Evolutionary conservation across 1,284 basidiomycete species (phyloP).

Genomic region (Amylostereum areolatum): DNA sequence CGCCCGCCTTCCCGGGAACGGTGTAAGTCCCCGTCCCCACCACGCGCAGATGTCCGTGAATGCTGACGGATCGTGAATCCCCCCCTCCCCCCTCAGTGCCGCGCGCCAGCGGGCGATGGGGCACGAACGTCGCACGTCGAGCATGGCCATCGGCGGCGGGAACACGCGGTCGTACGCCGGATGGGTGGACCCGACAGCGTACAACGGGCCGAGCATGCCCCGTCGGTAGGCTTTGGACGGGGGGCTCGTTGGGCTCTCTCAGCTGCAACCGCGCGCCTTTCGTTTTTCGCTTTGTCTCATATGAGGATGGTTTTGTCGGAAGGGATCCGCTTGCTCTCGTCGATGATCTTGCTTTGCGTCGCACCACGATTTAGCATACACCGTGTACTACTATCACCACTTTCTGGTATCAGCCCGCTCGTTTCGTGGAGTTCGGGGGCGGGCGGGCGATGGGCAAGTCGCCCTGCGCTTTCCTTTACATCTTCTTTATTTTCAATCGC

Average conservation of each 20-base stretch:
- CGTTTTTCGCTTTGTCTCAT: not conserved
- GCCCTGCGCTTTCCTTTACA: too few relatives aligned
- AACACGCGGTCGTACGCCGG: conserved; percentile 22
- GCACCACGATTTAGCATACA: too few relatives aligned
- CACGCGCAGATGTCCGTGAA: not conserved
- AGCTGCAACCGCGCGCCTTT: not conserved
- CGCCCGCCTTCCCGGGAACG: not conserved
- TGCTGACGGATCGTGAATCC: conserved; percentile 3
- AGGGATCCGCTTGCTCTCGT: too few relatives aligned
- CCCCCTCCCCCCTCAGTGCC: too few relatives aligned
- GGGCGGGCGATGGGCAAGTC: too few relatives aligned
- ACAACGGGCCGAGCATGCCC: conserved; percentile 33
- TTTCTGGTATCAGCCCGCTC: too few relatives aligned
- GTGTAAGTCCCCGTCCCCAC: not conserved
- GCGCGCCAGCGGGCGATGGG: conserved; percentile 3
- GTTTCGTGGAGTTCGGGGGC: too few relatives aligned
- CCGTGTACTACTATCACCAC: too few relatives aligned
- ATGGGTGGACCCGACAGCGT: conserved; percentile 41
- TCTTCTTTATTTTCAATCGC: too few relatives aligned
- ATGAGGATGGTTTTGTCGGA: too few relatives aligned
- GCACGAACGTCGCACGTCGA: conserved; percentile 12
- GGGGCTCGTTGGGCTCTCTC: not conserved
- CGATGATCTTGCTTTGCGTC: too few relatives aligned
- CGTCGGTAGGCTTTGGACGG: not conserved
- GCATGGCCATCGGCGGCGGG: conserved; percentile 16